Base-by-base conservation (phyloP, 1,284 basidiomycete genomes). In the Filobasidium uniguttulatum region DNA sequence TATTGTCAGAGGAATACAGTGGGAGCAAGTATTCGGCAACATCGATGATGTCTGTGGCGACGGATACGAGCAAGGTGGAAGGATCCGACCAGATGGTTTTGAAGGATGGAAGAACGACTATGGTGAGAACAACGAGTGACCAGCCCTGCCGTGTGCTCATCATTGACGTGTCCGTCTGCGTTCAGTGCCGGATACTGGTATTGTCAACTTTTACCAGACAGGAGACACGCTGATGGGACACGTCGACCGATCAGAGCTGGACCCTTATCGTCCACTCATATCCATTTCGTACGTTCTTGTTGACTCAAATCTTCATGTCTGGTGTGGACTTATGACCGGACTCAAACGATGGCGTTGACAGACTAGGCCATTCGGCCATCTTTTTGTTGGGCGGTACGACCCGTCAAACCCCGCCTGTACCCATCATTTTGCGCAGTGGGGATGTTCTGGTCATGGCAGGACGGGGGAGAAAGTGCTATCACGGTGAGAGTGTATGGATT, bases 381-480 rank as follows among this genome's bases (percentile, higher is more conserved):
- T 90, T 94, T 63, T 78, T 94, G 28, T 82, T 91, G n/a, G 90
- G 89, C 5, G 81, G 85, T 0, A 67, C 74, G 6, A 83, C 83
- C 2, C 76, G 88, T 45, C 80, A 88, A 48, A 72, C 72, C 0
- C 73, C 78, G n/a, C 89, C 89, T 0, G 69, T 78, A 9, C 78
- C 88, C 0, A 78, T 94, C 50, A 72, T 93, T 12, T 73, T 94
- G 1, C 78, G 85, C 19, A 88, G 85, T 0, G 89, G 89, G 6
- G 90, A 94, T 62, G 78, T 83, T 0, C 72, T 91, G n/a, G 80
- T 93, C 59, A 91, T 94, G 87, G 83, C 84, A 1, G 90, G 89
- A 0, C 70, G 72, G 22, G 85, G 85, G 57, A 75, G 90, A 47
- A 73, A 86, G 35, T 83, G 81, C 23, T 94, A 86, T 63, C 89